Evolutionary conservation across 805 yeast species (phyloP).

Genomic region (Kodamaea fukazawae): DNA sequence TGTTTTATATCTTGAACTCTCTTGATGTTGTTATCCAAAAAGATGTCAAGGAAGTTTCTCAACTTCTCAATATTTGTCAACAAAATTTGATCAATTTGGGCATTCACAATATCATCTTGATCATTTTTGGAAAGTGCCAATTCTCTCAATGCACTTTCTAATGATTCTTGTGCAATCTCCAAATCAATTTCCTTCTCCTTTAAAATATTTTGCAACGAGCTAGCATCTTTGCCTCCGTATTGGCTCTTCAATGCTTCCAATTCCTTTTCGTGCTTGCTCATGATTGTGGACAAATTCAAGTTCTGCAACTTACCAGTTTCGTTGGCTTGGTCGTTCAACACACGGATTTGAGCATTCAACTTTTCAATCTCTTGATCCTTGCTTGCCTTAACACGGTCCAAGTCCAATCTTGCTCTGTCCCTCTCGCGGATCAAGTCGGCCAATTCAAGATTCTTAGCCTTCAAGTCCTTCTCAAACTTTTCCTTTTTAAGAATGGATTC

Average conservation of each 20-base stretch:
- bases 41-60: constrained; percentile 60
- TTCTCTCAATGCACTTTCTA: constrained; percentile 67
- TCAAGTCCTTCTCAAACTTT: constrained; percentile 75
- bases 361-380: constrained; percentile 64
- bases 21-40: constrained; percentile 64
- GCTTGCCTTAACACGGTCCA: constrained; percentile 65
- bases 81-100: constrained; percentile 55
- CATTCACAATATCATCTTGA: constrained; percentile 52
- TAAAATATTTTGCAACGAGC: constrained; percentile 43
- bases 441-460: constrained; percentile 79
- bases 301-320: constrained; percentile 63
- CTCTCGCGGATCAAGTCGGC: constrained; percentile 88
- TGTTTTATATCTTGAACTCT: constrained; percentile 69
- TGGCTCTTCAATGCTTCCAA: constrained; percentile 42
- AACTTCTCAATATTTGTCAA: constrained; percentile 49
- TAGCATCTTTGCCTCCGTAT: constrained; percentile 30
- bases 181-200: constrained; percentile 73
- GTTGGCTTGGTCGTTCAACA: constrained; percentile 54
- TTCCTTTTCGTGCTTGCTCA: constrained; percentile 63
- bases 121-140: constrained; percentile 51
- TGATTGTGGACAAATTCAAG: constrained; percentile 56
- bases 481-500: constrained; percentile 85
- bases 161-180: constrained; percentile 73
- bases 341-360: constrained; percentile 62
- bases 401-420: constrained; percentile 80